Evolutionary conservation across 1,284 basidiomycete species (phyloP), one percentile per base, ranked within the genome.

Genomic region (Ceratobasidium sp.): DNA sequence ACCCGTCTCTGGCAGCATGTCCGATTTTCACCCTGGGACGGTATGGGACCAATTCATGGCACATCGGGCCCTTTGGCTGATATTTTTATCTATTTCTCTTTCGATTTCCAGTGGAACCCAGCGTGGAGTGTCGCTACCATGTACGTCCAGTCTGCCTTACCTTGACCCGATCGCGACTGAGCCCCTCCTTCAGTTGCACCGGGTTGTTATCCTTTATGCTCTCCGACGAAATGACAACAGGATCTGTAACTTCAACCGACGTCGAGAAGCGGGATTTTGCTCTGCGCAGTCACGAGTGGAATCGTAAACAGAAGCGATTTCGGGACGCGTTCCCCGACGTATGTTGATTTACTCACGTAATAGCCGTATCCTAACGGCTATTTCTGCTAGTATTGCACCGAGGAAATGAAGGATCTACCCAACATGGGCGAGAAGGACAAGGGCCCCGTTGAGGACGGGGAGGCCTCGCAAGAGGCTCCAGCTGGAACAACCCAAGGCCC

Each of bases 131-230:
- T 95, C 18, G 91, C 92, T 43, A 96, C 93, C 52, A 96, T 96
- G 91, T 93, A 79, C 79, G 91, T 85, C 32, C 48, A 39, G 36
- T 16, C 36, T 26, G 39, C 4, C n/a, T 30, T 30, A 32, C 21
- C 39, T 46, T 53, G 52, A 23, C 26, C 18, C 23, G 30, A 61
- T 55, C 60, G 23, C 23, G 41, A 64, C 46, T 71, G 53, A 74
- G 26, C 32, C 55, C 34, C 21, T 9, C 52, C 28, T 45, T 76
- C 77, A 96, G 94, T 81, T 86, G 97, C 75, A 97, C 95, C n/a
- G 96, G 96, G 36, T 85, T 98, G 26, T 84, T 97, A 52, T 96
- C 93, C 5, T 98, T 98, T 83, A 97, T 97, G 96, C 87, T 96
- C 69, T 91, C 93, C 1, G 94, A 98, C 77, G 96, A 98, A 83